phyloP scores from a whole-genome alignment of 371 early-diverging fungal species.

The Haplosporangium sp. region DNA sequence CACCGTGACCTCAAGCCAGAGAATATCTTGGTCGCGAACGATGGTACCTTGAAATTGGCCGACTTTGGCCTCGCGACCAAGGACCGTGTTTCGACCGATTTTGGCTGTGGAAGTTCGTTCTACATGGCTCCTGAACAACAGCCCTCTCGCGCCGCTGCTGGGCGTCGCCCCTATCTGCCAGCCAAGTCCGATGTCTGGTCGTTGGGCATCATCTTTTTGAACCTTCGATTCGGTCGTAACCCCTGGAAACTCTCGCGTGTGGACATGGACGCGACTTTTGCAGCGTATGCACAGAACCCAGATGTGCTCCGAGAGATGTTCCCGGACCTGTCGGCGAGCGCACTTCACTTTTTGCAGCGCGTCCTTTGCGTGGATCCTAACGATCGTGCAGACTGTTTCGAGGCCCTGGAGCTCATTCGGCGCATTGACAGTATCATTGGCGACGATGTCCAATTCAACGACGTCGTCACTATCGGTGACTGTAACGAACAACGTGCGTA shows the following conservation, averaged over 20 bases:
- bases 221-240: constrained; percentile 80
- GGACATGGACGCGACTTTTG: constrained; percentile 62
- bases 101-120: constrained; percentile 83
- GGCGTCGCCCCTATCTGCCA: constrained; percentile 65
- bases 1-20: constrained; percentile 87
- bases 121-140: constrained; percentile 74
- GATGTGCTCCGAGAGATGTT: constrained; percentile 63
- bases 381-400: constrained; percentile 57
- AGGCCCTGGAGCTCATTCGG: constrained; percentile 51
- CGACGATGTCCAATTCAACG: constrained; percentile 13
- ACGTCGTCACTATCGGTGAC: constrained; percentile 21
- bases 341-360: constrained; percentile 45
- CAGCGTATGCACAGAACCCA: constrained; percentile 65
- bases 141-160: constrained; percentile 60
- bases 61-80: constrained; percentile 90
- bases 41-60: constrained; percentile 75
- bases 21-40: constrained; percentile 72
- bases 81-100: constrained; percentile 74
- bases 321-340: constrained; percentile 58
- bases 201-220: constrained; percentile 79
- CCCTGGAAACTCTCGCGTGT: constrained; percentile 80
- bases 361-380: constrained; percentile 57
- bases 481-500: constrained; percentile 30
- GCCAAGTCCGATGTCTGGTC: constrained; percentile 83
- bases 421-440: constrained; percentile 31